A percentile compares a stretch with the other conserved stretches of the same genome.
phyloP scores from a whole-genome alignment of 306 rosid genomes.

The Chamaecrista fasciculata region DNA sequence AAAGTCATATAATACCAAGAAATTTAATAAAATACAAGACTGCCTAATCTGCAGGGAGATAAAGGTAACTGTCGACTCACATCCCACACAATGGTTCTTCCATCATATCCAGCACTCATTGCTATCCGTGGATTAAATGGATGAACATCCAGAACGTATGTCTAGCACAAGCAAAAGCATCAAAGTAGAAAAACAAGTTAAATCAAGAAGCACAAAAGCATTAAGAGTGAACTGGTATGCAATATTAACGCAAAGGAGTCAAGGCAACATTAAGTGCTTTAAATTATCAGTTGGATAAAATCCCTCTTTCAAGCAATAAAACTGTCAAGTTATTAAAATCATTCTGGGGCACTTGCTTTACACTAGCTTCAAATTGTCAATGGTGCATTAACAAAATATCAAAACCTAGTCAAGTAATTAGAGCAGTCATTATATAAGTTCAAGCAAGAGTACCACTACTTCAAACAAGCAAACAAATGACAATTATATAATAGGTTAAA shows the following conservation, averaged over 20 bases:
- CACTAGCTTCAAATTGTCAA: slow-evolving; percentile 11
- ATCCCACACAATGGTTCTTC: slow-evolving; percentile 98
- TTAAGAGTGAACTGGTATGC: slow-evolving; percentile 9
- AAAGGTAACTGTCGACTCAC: slow-evolving; percentile 61
- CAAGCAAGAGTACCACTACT: no score
- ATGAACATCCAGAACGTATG: slow-evolving; percentile 98
- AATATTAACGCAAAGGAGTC: slow-evolving; percentile 14
- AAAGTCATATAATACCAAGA: slow-evolving; percentile 27
- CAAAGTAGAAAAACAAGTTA: slow-evolving; percentile 25
- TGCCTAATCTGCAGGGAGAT: slow-evolving; percentile 11
- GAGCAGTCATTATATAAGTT: background rate
- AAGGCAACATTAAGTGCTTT: slow-evolving; percentile 8
- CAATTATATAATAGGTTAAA: no score
- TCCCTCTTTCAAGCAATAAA: slow-evolving; percentile 6
- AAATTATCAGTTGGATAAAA: slow-evolving; percentile 3
- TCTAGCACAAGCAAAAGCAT: slow-evolving; percentile 51
- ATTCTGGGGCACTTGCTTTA: background rate
- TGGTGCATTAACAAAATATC: background rate
- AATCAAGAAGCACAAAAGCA: slow-evolving; percentile 14
- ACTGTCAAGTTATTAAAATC: slow-evolving; percentile 1
- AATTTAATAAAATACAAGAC: slow-evolving; percentile 27
- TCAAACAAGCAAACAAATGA: no score
- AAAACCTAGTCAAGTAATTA: background rate
- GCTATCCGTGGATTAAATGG: slow-evolving; percentile 98
- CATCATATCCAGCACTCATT: slow-evolving; percentile 99